phyloP scores from a whole-genome alignment of 1,284 basidiomycete species.

The Tilletiaria anomala region DNA sequence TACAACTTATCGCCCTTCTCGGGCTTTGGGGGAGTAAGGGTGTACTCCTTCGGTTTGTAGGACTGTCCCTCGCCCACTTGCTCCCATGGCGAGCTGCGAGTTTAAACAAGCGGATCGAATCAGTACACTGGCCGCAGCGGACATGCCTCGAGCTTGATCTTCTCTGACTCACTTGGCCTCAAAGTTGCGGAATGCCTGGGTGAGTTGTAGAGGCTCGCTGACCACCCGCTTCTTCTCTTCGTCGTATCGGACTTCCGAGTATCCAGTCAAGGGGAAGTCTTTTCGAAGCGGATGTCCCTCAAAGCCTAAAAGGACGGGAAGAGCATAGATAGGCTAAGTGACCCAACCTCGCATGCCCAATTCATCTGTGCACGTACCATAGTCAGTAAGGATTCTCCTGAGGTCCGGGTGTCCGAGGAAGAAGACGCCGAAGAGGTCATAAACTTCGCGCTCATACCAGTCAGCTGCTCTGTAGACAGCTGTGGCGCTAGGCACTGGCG shows the following conservation, averaged over 20 bases:
- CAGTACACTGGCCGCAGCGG: not conserved
- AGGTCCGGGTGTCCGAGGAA: constrained; percentile 93
- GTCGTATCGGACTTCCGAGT: constrained; percentile 93
- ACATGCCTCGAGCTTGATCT: not conserved
- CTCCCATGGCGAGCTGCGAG: constrained; percentile 70
- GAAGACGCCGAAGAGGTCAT: constrained; percentile 96
- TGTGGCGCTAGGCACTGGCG: constrained; percentile 72
- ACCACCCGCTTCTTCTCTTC: constrained; percentile 98
- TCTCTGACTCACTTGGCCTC: constrained; percentile 44
- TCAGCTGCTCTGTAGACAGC: constrained; percentile 79
- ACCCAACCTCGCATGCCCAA: not conserved
- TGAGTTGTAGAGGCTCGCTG: constrained; percentile 91
- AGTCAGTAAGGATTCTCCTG: constrained; percentile 92
- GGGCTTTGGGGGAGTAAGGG: constrained; percentile 41
- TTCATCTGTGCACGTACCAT: constrained; percentile 50
- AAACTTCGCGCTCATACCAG: constrained; percentile 97
- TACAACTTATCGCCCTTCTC: constrained; percentile 38
- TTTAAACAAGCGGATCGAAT: not conserved
- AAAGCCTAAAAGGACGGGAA: constrained; percentile 52
- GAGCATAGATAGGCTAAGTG: constrained; percentile 1
- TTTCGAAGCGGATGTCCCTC: constrained; percentile 96
- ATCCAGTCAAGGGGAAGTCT: constrained; percentile 93
- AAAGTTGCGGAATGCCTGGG: constrained; percentile 97
- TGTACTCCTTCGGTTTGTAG: constrained; percentile 46
- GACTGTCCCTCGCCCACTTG: constrained; percentile 75